These are phyloP conservation scores for Aristolochia californica DNA, from an alignment of 164 flowering plant species.

Conservation along the genomic window DNA sequence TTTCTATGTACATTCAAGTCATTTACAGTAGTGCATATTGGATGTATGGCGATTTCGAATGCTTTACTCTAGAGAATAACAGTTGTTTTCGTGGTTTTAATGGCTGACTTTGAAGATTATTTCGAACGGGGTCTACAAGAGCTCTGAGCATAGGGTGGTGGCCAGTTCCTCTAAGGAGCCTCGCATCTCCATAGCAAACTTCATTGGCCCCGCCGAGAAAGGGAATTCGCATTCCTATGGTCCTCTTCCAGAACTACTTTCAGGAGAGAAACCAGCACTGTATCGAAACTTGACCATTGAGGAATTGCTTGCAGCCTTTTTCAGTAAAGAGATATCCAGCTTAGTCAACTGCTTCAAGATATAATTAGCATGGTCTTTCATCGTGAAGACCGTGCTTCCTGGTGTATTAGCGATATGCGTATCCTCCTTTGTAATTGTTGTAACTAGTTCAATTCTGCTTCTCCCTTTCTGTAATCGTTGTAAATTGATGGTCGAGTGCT, in stretches of 20 bases:
- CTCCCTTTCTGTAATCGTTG: too few species aligned
- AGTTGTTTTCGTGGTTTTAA: background rate
- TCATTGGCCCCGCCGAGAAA: conserved; percentile 4
- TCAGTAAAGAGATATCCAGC: conserved; percentile 1
- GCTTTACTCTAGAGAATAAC: background rate
- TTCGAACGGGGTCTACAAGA: conserved; percentile 15
- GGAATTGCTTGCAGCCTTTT: conserved; percentile 1
- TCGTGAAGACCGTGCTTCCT: too few species aligned
- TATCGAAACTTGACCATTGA: conserved; percentile 12
- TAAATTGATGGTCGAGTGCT: too few species aligned
- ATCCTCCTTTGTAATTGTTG: too few species aligned
- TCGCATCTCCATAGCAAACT: conserved; percentile 8
- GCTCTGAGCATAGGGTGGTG: conserved; percentile 16
- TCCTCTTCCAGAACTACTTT: conserved; percentile 15
- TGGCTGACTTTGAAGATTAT: conserved; percentile 8
- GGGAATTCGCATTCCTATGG: conserved; percentile 5
- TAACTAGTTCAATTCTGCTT: too few species aligned
- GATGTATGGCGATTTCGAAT: background rate
- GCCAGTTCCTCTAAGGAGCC: conserved; percentile 14
- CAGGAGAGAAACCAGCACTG: conserved; percentile 4
- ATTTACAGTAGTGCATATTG: background rate
- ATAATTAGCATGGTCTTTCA: too few species aligned
- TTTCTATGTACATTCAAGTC: too few species aligned
- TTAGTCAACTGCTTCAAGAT: too few species aligned
- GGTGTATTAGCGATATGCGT: too few species aligned